phyloP scores from a whole-genome alignment of 768 basidiomycete genomes.

The Suillus sp. region DNA sequence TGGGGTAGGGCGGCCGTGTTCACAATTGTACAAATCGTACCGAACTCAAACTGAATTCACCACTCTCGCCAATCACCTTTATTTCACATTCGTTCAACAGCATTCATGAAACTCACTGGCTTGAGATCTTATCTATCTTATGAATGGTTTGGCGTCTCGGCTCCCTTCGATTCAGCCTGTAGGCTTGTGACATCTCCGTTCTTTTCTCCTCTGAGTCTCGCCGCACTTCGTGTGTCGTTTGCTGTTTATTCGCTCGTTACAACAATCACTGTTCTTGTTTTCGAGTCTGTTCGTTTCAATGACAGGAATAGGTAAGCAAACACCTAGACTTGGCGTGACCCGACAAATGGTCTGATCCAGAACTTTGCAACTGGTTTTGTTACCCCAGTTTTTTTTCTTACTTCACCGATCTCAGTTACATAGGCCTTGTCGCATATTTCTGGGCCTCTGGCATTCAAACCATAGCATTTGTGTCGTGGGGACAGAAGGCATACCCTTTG shows the following conservation, averaged over 20 bases:
- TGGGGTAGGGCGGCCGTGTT: neutral
- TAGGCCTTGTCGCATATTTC: slow-evolving; percentile 64
- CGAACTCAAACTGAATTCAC: slow-evolving; percentile 4
- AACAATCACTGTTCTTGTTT: slow-evolving; percentile 38
- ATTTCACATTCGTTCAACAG: neutral
- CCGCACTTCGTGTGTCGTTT: slow-evolving; percentile 45
- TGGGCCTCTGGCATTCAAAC: slow-evolving; percentile 61
- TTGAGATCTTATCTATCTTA: slow-evolving; percentile 17
- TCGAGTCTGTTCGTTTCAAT: slow-evolving; percentile 33
- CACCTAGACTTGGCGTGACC: slow-evolving; percentile 14
- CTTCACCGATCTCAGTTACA: slow-evolving; percentile 65
- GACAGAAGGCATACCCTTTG: slow-evolving; percentile 49
- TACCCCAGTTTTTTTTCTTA: slow-evolving; percentile 57
- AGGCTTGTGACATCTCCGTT: slow-evolving; percentile 42
- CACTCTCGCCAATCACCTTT: slow-evolving; percentile 1
- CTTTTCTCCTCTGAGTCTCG: slow-evolving; percentile 47
- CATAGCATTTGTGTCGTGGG: slow-evolving; percentile 39
- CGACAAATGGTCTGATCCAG: neutral
- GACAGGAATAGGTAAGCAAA: slow-evolving; percentile 36
- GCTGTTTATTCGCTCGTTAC: slow-evolving; percentile 51
- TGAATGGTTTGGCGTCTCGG: slow-evolving; percentile 35
- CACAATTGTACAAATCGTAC: neutral
- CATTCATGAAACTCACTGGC: slow-evolving; percentile 15
- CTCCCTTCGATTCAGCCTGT: slow-evolving; percentile 43
- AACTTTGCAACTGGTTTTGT: slow-evolving; percentile 7